phyloP scores from a whole-genome alignment of 805 yeast species.

The Yarrowia porcina region DNA sequence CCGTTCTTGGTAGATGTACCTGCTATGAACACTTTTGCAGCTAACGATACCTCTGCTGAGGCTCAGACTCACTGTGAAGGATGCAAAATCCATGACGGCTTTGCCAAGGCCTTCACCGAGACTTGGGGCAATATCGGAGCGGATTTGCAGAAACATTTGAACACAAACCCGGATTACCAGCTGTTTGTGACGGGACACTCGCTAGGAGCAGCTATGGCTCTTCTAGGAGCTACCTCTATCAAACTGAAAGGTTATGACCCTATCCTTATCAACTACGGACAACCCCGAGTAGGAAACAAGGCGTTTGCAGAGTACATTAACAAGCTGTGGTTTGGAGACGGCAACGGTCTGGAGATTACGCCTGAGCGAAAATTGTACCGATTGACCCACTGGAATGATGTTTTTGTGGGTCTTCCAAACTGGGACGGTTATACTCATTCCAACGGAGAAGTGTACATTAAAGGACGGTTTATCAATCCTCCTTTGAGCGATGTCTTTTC shows the following conservation, averaged over 20 bases:
- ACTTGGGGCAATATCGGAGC: constrained; percentile 2
- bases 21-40: not conserved
- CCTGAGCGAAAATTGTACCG: constrained; percentile 10
- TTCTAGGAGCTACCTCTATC: not conserved
- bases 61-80: not conserved
- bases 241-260: constrained; percentile 4
- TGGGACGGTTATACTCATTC: constrained; percentile 6
- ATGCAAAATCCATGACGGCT: constrained; percentile 14
- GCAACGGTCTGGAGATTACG: not conserved
- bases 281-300: not conserved
- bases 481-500: not conserved
- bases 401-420: not conserved
- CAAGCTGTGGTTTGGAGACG: constrained; percentile 10
- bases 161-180: not conserved
- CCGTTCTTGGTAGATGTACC: not conserved
- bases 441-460: constrained; percentile 2
- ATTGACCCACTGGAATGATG: constrained; percentile 10
- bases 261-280: not conserved
- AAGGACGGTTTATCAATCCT: not conserved
- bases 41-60: not conserved
- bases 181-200: not conserved
- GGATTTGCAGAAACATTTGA: not conserved
- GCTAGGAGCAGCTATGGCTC: constrained; percentile 1
- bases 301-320: not conserved
- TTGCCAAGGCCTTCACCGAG: not conserved